Percentiles rank a stretch among this genome's conserved stretches.
phyloP scores from a whole-genome alignment of 1,139 yeast genomes.

The Suhomyces panamericanus region DNA sequence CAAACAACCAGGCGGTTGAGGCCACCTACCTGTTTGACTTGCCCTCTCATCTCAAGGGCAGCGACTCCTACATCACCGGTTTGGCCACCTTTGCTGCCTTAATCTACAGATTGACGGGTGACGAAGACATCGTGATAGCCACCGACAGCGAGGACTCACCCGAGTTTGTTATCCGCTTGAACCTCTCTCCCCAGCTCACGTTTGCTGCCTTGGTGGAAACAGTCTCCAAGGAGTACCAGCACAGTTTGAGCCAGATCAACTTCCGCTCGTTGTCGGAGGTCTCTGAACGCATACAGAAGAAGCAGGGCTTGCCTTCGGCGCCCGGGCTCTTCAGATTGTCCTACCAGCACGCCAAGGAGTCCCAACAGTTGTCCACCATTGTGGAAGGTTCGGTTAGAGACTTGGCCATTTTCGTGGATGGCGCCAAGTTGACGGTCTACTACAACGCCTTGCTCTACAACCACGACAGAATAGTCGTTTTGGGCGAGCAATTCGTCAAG shows the following conservation, averaged over 20 bases:
- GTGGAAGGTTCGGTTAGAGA: conserved; percentile 62
- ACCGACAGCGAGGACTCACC: conserved; percentile 49
- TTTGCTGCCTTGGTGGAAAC: conserved; percentile 53
- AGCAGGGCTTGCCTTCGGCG: conserved; percentile 51
- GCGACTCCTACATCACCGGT: conserved; percentile 47
- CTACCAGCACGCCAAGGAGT: conserved; percentile 49
- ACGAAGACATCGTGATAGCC: conserved; percentile 87
- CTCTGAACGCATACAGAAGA: conserved; percentile 48
- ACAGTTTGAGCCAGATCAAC: conserved; percentile 39
- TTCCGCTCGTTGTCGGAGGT: conserved; percentile 56
- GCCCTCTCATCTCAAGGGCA: conserved; percentile 13
- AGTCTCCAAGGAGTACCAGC: conserved; percentile 45
- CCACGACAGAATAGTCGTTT: conserved; percentile 62
- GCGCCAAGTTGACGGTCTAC: conserved; percentile 39
- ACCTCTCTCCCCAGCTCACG: conserved; percentile 52
- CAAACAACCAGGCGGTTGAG: conserved; percentile 68
- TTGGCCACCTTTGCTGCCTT: conserved; percentile 73
- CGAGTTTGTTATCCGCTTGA: conserved; percentile 62
- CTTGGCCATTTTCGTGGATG: conserved; percentile 52
- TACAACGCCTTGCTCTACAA: conserved; percentile 80
- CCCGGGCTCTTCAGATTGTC: conserved; percentile 69
- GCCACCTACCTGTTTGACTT: conserved; percentile 50
- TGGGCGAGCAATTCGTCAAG: conserved; percentile 72
- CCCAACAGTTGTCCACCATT: conserved; percentile 48
- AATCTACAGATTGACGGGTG: conserved; percentile 83